phyloP scores from a whole-genome alignment of 2,329 filamentous ascomycete genomes.

The Fusarium sp. region DNA sequence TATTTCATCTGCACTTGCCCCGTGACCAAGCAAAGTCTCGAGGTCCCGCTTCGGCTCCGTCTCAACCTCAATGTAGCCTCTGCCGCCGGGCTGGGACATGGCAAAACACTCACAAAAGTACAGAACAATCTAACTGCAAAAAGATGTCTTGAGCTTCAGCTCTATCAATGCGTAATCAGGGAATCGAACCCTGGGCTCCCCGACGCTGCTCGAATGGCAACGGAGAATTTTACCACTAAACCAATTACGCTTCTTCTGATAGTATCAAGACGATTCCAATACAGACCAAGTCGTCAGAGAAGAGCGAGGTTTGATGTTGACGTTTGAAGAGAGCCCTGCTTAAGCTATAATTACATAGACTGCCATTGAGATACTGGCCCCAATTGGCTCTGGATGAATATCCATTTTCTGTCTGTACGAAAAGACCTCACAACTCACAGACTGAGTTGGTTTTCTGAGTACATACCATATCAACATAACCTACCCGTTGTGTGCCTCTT shows the following conservation, averaged over 20 bases:
- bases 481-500: neutral
- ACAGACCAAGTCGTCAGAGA: fast-evolving
- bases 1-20: fast-evolving
- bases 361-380: neutral
- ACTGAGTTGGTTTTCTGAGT: too few relatives aligned
- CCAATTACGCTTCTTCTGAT: neutral
- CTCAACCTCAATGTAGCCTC: fast-evolving
- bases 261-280: fast-evolving
- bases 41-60: fast-evolving
- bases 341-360: neutral
- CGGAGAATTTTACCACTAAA: neutral
- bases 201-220: neutral
- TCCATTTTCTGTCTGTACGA: neutral
- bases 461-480: neutral
- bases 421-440: too few relatives aligned
- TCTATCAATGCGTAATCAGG: neutral
- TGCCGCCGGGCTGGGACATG: fast-evolving
- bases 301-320: neutral
- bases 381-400: neutral
- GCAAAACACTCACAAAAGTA: neutral
- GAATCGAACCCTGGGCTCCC: neutral
- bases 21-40: neutral
- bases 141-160: neutral
- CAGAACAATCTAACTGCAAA: fast-evolving
- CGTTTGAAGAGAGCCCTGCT: neutral